Conservation (phyloP, 2,329 filamentous ascomycete genomes). For the Exophiala bonariae region DNA sequence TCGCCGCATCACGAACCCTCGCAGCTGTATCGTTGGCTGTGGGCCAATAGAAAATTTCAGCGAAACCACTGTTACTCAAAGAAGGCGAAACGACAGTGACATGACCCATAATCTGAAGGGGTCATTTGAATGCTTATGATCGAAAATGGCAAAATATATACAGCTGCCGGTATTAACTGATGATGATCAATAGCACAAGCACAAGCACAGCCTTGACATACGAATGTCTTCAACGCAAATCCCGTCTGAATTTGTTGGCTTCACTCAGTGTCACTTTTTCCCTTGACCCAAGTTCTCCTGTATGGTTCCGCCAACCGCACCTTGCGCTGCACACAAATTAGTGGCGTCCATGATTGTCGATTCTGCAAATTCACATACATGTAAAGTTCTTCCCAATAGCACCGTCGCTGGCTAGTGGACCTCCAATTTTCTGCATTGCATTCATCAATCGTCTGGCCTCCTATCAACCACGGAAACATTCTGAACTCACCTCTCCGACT, state of each 20-base stretch:
- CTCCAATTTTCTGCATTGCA: conserved; percentile 35
- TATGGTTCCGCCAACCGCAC: conserved; percentile 37
- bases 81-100: too few species aligned
- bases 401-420: conserved; percentile 37
- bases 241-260: too few species aligned
- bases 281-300: conserved; percentile 35
- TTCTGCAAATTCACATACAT: conserved; percentile 7
- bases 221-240: too few species aligned
- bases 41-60: too few species aligned
- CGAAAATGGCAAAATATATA: neutral
- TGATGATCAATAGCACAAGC: too few species aligned
- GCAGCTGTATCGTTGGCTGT: too few species aligned
- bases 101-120: too few species aligned
- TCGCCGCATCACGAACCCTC: too few species aligned
- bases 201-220: too few species aligned
- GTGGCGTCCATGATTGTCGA: too few species aligned
- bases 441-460: neutral
- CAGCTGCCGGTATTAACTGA: neutral
- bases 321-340: conserved; percentile 17
- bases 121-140: too few species aligned
- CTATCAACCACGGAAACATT: neutral
- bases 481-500: conserved; percentile 21
- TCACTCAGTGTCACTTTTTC: conserved; percentile 8
- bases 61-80: too few species aligned
- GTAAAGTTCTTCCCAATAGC: conserved; percentile 41